A percentile compares a stretch with the other conserved stretches of the same genome.
phyloP scores from a whole-genome alignment of 805 yeast species.

The Saccharomycopsis guyanensis region DNA sequence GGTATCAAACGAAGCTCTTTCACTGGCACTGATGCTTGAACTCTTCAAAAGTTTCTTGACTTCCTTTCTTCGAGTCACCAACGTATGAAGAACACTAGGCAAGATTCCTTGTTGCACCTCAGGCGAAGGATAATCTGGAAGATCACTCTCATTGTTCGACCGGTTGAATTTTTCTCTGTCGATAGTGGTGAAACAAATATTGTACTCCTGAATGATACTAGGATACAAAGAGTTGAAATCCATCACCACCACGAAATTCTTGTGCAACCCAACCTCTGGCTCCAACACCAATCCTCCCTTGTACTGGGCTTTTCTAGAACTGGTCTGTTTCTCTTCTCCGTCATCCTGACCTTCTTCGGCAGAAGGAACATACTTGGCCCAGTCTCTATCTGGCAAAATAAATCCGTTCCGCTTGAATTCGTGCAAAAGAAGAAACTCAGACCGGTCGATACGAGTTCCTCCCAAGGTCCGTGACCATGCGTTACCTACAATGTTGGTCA shows the following conservation, averaged over 20 bases:
- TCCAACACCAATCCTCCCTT: constrained; percentile 96
- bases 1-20: constrained; percentile 82
- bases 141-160: constrained; percentile 42
- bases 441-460: constrained; percentile 95
- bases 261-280: constrained; percentile 91
- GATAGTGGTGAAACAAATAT: constrained; percentile 95
- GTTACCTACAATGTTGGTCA: constrained; percentile 92
- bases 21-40: constrained; percentile 53
- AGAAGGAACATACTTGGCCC: constrained; percentile 27
- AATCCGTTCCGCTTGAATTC: constrained; percentile 76
- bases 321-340: constrained; percentile 36
- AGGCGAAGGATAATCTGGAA: constrained; percentile 62
- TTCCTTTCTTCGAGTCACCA: constrained; percentile 87
- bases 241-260: constrained; percentile 85
- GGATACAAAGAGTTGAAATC: constrained; percentile 97
- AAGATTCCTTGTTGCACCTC: constrained; percentile 68
- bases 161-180: constrained; percentile 43
- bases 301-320: constrained; percentile 63
- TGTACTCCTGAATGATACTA: constrained; percentile 92
- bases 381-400: constrained; percentile 82
- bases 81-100: constrained; percentile 72
- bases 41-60: constrained; percentile 81
- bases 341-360: constrained; percentile 22
- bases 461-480: constrained; percentile 93
- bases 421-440: constrained; percentile 86